Evolutionary conservation across 2,329 filamentous ascomycete species (phyloP).

Genomic region (Sporothrix globosa): DNA sequence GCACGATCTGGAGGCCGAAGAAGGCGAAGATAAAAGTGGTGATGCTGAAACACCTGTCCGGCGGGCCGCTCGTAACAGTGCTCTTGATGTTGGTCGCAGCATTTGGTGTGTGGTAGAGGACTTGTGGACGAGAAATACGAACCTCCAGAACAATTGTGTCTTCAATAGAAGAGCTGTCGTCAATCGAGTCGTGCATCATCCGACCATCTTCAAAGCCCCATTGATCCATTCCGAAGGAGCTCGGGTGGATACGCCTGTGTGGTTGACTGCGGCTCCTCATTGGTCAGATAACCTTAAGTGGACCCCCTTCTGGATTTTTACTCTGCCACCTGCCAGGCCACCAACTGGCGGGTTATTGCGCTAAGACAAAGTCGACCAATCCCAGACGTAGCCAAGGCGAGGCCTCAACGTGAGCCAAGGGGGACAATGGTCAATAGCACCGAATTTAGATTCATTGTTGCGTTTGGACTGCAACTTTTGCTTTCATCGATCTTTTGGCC

Average conservation of each 20-base stretch:
- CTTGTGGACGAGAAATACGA: background rate
- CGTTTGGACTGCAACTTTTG: background rate
- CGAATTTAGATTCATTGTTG: conserved; percentile 10
- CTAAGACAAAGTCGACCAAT: background rate
- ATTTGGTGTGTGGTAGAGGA: conserved; percentile 6
- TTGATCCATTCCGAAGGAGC: conserved; percentile 7
- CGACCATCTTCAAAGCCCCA: conserved; percentile 3
- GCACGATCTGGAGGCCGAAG: conserved; percentile 24
- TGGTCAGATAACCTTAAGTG: background rate
- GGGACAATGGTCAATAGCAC: conserved; percentile 7
- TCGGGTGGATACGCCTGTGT: conserved; percentile 5
- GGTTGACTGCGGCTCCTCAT: background rate
- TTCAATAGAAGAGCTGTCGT: background rate
- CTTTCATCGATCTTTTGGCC: conserved; percentile 5
- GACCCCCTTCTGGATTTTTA: conserved; percentile 26
- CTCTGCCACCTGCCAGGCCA: conserved; percentile 22
- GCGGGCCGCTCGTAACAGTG: conserved; percentile 18
- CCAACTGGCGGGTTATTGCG: background rate
- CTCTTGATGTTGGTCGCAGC: conserved; percentile 6
- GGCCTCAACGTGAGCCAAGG: conserved; percentile 6
- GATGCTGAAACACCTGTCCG: conserved; percentile 2
- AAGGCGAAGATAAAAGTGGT: background rate
- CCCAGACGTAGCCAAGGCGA: conserved; percentile 2
- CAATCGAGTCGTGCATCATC: background rate
- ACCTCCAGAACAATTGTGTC: background rate